Evolutionary conservation across 2,329 filamentous ascomycete species (phyloP).

Genomic region (Cadophora malorum): DNA sequence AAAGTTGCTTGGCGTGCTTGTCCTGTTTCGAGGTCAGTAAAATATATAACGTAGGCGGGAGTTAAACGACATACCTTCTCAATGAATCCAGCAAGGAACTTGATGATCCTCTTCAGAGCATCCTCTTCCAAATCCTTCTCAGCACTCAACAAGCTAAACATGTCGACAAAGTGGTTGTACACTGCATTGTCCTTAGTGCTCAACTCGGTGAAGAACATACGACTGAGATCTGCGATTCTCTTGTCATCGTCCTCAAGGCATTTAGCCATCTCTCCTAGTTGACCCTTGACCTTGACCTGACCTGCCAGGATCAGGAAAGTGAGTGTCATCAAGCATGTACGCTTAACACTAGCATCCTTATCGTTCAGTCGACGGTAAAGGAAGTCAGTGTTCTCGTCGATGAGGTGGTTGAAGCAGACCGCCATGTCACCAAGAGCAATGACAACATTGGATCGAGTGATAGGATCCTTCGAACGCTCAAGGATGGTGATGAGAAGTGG

Average conservation of each 20-base stretch:
- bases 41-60: background rate
- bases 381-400: conserved; percentile 99
- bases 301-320: conserved; percentile 97
- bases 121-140: conserved; percentile 84
- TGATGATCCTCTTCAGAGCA: conserved; percentile 83
- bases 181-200: conserved; percentile 98
- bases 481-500: conserved; percentile 97
- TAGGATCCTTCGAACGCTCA: conserved; percentile 90
- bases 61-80: conserved; percentile 75
- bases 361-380: conserved; percentile 93
- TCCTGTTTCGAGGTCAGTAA: conserved; percentile 63
- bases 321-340: conserved; percentile 97
- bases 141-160: conserved; percentile 92
- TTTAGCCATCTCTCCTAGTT: conserved; percentile 98
- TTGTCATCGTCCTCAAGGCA: conserved; percentile 97
- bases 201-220: conserved; percentile 98
- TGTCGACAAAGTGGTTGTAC: conserved; percentile 99
- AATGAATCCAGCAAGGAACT: conserved; percentile 93
- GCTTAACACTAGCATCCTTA: conserved; percentile 86
- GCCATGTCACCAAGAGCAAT: conserved; percentile 99
- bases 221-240: conserved; percentile 87
- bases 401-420: conserved; percentile 98
- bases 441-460: conserved; percentile 93
- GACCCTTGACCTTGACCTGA: conserved; percentile 99
- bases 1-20: conserved; percentile 93